Evolutionary conservation across 768 basidiomycete genomes (phyloP).

Genomic region (Hericium erinaceus): DNA sequence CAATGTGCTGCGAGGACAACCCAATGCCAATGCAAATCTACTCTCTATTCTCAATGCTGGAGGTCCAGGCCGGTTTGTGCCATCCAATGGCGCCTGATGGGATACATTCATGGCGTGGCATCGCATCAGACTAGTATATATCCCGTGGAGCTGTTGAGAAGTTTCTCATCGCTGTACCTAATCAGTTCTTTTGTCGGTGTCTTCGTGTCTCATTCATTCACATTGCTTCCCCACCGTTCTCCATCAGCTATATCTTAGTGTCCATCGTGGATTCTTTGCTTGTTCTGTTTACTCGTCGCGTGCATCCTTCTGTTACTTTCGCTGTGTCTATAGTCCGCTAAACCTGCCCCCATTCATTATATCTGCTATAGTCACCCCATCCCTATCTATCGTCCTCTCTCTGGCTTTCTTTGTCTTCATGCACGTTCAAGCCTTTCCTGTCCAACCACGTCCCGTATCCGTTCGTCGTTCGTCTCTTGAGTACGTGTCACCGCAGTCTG

Average conservation of each 20-base stretch:
- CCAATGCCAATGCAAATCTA: conserved; percentile 19
- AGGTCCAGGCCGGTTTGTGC: conserved; percentile 8
- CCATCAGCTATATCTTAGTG: too few species aligned
- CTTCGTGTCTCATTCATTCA: too few species aligned
- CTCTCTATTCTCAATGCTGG: conserved; percentile 28
- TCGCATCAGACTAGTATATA: too few species aligned
- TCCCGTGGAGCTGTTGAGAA: too few species aligned
- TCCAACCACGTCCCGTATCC: neutral
- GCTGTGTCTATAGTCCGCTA: neutral
- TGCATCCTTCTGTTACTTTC: neutral
- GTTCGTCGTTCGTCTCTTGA: neutral
- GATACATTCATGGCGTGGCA: neutral
- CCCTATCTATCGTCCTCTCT: neutral
- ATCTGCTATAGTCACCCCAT: neutral
- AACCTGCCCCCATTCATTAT: neutral
- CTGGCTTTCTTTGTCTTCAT: conserved; percentile 2
- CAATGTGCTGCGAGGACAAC: neutral
- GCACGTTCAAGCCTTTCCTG: neutral
- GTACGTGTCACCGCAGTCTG: conserved; percentile 12
- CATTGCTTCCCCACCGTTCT: too few species aligned
- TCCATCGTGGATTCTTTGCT: neutral
- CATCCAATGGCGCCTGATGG: neutral
- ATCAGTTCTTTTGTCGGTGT: too few species aligned
- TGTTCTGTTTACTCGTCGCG: neutral
- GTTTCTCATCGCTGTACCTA: too few species aligned